Evolutionary conservation across 139 green algal genomes (phyloP).

Genomic region (Picochlorum sp.): DNA sequence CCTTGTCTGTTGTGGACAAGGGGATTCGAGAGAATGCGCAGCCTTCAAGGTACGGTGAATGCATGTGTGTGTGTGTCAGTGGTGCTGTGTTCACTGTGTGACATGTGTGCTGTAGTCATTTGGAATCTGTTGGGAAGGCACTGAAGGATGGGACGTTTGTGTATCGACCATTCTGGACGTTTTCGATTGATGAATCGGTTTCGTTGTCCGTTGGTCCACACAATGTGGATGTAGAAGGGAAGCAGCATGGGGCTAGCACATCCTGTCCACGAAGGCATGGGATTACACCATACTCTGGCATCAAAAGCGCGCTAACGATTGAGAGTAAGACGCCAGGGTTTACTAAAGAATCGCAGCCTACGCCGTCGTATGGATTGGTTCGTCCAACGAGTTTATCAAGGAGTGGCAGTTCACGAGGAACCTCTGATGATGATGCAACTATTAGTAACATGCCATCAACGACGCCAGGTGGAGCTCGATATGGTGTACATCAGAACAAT

Average conservation of each 20-base stretch:
- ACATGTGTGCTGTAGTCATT: not conserved
- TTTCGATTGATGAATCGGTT: not conserved
- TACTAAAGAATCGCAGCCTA: not conserved
- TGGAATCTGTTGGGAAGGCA: not conserved
- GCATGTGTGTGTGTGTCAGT: not conserved
- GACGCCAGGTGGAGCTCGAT: not conserved
- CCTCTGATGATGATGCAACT: slow-evolving; percentile 3
- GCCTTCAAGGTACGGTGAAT: not conserved
- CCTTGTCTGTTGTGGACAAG: slow-evolving; percentile 49
- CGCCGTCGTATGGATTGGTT: not conserved
- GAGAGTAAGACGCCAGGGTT: too few species aligned
- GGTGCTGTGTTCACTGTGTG: not conserved
- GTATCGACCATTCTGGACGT: not conserved
- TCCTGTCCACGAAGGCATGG: too few species aligned
- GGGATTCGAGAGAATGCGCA: slow-evolving; percentile 8
- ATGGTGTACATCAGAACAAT: not conserved
- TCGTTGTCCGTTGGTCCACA: not conserved
- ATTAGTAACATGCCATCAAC: not conserved
- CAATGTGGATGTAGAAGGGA: too few species aligned
- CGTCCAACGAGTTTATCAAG: not conserved
- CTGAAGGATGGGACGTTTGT: not conserved
- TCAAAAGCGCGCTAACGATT: too few species aligned
- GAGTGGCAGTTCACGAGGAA: not conserved
- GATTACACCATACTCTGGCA: too few species aligned
- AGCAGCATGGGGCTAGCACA: too few species aligned